Percentiles rank a stretch among this genome's conserved stretches.
Conservation (phyloP, 2,329 filamentous ascomycete species). For the Lachnellula hyalina region DNA sequence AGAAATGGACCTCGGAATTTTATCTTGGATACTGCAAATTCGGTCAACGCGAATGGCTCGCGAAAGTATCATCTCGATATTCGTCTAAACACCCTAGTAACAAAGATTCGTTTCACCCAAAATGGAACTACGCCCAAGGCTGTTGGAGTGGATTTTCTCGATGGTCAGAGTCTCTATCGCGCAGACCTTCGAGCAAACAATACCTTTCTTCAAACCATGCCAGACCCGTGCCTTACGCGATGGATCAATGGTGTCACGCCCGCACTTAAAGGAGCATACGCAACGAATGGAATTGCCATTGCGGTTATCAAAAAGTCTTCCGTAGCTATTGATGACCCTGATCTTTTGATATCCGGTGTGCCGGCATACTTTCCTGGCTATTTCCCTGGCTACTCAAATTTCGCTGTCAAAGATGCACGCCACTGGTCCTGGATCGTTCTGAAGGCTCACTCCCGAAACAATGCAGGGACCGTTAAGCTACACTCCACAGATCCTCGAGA, state of each 20-base stretch:
- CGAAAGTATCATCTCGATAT: conserved; percentile 21
- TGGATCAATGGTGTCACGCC: conserved; percentile 13
- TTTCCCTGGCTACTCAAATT: conserved; percentile 36
- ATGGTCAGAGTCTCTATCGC: conserved; percentile 38
- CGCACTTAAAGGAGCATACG: conserved; percentile 24
- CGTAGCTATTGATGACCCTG: conserved; percentile 35
- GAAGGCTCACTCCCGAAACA: conserved; percentile 59
- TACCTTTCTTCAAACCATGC: conserved; percentile 29
- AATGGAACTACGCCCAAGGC: conserved; percentile 27
- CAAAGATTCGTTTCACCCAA: conserved; percentile 35
- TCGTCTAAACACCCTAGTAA: conserved; percentile 30
- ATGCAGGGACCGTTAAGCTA: conserved; percentile 56
- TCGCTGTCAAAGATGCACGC: conserved; percentile 34
- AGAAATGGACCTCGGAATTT: conserved; percentile 11
- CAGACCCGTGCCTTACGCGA: conserved; percentile 33
- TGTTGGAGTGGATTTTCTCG: conserved; percentile 38
- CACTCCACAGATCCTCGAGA: conserved; percentile 58
- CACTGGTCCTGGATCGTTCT: conserved; percentile 39
- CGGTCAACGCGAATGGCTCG: conserved; percentile 13
- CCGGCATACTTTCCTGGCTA: conserved; percentile 37
- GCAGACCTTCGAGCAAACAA: conserved; percentile 34
- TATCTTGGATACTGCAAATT: conserved; percentile 21
- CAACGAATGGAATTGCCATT: conserved; percentile 49
- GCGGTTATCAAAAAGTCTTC: conserved; percentile 27
- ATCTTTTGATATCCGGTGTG: conserved; percentile 32